These are phyloP conservation scores for Boletus reticuloceps DNA, from an alignment of 768 basidiomycete species.

Conservation along the genomic window DNA sequence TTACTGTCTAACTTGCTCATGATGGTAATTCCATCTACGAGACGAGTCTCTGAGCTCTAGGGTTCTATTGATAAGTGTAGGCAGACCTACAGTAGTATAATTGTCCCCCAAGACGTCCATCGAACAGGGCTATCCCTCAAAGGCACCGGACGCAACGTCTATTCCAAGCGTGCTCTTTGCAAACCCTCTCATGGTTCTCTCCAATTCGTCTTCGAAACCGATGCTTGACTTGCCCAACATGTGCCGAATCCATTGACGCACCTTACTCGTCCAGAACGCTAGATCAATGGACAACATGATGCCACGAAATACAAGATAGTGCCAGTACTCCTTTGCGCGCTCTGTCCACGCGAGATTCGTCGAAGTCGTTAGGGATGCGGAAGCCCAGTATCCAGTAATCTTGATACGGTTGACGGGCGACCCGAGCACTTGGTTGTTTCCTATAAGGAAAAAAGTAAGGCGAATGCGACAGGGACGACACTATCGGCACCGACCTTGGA, in stretches of 20 bases:
- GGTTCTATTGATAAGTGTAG: no score
- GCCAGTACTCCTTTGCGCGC: conserved; percentile 51
- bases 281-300: conserved; percentile 71
- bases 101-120: background rate
- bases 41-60: no score
- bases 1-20: no score
- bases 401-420: conserved; percentile 90
- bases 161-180: conserved; percentile 81
- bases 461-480: background rate
- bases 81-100: no score
- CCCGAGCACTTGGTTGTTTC: conserved; percentile 81
- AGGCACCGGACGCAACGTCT: conserved; percentile 59
- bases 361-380: conserved; percentile 55
- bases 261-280: conserved; percentile 61
- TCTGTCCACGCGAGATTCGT: conserved; percentile 39
- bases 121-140: conserved; percentile 40
- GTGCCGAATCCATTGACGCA: conserved; percentile 48
- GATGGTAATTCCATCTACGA: no score
- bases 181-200: conserved; percentile 68
- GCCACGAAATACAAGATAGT: conserved; percentile 59
- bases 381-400: conserved; percentile 83
- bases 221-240: conserved; percentile 38
- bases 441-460: conserved; percentile 25
- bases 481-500: conserved; percentile 31
- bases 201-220: conserved; percentile 81